Evolutionary conservation across 192 early-diverging fungal species (phyloP).

Genomic region (Coemansia sp.): DNA sequence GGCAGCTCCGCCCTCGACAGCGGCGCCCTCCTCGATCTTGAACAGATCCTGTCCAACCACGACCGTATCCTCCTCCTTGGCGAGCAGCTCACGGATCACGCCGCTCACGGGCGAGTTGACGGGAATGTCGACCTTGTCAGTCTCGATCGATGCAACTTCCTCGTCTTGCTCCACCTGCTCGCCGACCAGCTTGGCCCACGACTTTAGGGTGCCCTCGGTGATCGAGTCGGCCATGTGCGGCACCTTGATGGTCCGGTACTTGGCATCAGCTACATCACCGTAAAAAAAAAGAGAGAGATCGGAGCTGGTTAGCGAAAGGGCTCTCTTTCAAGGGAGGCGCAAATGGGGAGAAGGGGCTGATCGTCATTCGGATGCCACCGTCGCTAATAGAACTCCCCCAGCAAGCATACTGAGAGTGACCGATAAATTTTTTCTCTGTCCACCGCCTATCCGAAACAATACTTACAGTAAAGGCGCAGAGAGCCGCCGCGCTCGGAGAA

Average conservation of each 20-base stretch:
- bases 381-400: neutral
- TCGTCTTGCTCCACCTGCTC: constrained; percentile 96
- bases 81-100: constrained; percentile 79
- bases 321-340: neutral
- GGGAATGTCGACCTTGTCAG: constrained; percentile 99
- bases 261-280: constrained; percentile 43
- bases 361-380: constrained; percentile 24
- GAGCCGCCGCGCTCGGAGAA: constrained; percentile 31
- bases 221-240: constrained; percentile 99
- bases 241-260: constrained; percentile 75
- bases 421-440: constrained; percentile 18
- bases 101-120: constrained; percentile 96
- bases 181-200: constrained; percentile 97
- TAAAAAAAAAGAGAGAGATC: neutral
- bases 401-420: constrained; percentile 1
- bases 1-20: constrained; percentile 45
- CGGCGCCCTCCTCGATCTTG: constrained; percentile 75
- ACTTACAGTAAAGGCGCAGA: constrained; percentile 55
- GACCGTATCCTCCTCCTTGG: constrained; percentile 90
- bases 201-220: constrained; percentile 95
- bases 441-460: neutral
- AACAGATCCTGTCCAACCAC: constrained; percentile 90
- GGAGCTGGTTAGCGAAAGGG: neutral
- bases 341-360: neutral
- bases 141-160: constrained; percentile 96